Percentiles rank a stretch among this genome's conserved stretches.
These are phyloP conservation scores for Aureoboletus auriporus DNA, from an alignment of 768 basidiomycete species.

Conservation along the genomic window DNA sequence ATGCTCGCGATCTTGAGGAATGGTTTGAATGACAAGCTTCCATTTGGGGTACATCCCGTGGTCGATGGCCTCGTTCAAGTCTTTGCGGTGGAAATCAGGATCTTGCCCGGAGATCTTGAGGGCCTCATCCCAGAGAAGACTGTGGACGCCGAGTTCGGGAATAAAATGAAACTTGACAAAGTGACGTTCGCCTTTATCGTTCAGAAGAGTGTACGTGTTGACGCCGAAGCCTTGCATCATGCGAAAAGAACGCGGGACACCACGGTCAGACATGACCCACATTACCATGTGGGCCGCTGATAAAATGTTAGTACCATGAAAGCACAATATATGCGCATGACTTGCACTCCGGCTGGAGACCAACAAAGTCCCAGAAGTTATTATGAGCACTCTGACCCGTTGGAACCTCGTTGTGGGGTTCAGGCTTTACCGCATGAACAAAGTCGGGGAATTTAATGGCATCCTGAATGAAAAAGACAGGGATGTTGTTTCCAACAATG, in stretches of 20 bases:
- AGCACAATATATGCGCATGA: background rate
- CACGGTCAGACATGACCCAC: constrained; percentile 86
- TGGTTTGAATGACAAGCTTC: constrained; percentile 64
- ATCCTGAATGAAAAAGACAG: constrained; percentile 80
- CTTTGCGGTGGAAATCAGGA: constrained; percentile 88
- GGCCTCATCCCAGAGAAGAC: constrained; percentile 86
- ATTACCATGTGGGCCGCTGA: constrained; percentile 68
- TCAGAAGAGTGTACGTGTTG: constrained; percentile 78
- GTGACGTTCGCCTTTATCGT: constrained; percentile 57
- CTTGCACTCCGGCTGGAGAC: constrained; percentile 62
- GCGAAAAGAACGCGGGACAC: constrained; percentile 77
- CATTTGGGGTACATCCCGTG: constrained; percentile 69
- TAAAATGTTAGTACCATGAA: constrained; percentile 14
- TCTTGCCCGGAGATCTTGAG: constrained; percentile 81
- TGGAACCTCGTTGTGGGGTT: constrained; percentile 79
- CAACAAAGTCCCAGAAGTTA: constrained; percentile 85
- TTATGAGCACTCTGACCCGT: constrained; percentile 71
- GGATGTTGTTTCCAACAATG: constrained; percentile 79
- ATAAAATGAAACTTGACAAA: constrained; percentile 91
- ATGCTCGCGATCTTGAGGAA: constrained; percentile 70
- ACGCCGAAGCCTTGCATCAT: constrained; percentile 92
- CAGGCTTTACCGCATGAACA: constrained; percentile 81
- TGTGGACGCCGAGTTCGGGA: constrained; percentile 79
- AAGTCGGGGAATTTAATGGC: constrained; percentile 85
- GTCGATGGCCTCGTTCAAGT: constrained; percentile 79